Evolutionary conservation across 768 basidiomycete genomes (phyloP), one percentile per base, ranked within the genome.

Genomic region (Xerocomellus amylosporus): DNA sequence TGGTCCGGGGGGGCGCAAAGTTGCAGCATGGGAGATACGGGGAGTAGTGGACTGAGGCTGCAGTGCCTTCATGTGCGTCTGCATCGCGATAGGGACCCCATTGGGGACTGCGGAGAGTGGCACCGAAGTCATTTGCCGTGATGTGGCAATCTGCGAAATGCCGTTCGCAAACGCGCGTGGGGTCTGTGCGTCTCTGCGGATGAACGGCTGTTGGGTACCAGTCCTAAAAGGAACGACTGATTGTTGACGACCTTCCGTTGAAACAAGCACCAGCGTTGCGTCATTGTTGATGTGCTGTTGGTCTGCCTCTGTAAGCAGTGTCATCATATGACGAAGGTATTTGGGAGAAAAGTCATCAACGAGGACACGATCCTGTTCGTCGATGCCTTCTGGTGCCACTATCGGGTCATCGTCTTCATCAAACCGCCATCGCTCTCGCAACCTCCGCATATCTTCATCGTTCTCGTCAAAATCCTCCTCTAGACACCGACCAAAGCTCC

Each of bases 341-440:
- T 79, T 77, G 7, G 81, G 67, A 44, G 83, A 79, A 58, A 79
- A 88, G 54, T 91, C 90, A 58, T 92, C 88, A 8, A 90, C 66
- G n/a, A 91, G 70, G 0, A 79, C 67, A 8, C 89, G 77, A 53
- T 86, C 82, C 45, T 85, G 81, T 63, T 90, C 89, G 15, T 90
- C 88, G 5, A 78, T 55, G 12, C 86, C 85, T 44, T 79, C 77
- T 4, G 82, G 77, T 5, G 79, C 83, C 54, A 78, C 70, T 0
- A 78, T 68, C 14, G 85, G 82, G 7, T 62, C 70, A 56, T 89
- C 87, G 51, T 90, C 87, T 8, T 71, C 63, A 60, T 91, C 89
- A 56, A 80, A 90, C 50, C 76, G 74, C 88, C 88, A 92, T 36
- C 79, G 79, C 56, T 86, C 83, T 39, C 75, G 72, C 4, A 86